A percentile compares a stretch with the other conserved stretches of the same genome.
These are phyloP conservation scores for Lactuca sativa DNA, from an alignment of 129 eudicot genomes.

Conservation along the genomic window DNA sequence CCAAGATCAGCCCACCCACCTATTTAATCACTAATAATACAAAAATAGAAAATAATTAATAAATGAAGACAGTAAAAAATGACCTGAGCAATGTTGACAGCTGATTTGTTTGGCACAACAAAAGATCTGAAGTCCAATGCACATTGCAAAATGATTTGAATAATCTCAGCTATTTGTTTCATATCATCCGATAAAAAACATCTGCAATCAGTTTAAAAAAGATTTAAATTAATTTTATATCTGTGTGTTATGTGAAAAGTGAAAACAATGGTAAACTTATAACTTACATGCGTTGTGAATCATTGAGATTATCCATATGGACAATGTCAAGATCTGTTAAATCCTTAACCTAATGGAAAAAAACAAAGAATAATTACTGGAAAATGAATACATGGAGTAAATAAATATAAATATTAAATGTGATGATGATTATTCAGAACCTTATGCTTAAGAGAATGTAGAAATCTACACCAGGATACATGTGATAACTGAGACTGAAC, in stretches of 20 bases:
- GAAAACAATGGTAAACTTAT: too few relatives aligned
- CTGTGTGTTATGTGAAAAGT: too few relatives aligned
- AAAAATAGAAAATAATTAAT: too few relatives aligned
- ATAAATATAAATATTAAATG: neutral
- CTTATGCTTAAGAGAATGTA: constrained; percentile 72
- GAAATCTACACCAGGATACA: constrained; percentile 86
- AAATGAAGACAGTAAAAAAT: constrained; percentile 4
- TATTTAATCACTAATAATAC: too few relatives aligned
- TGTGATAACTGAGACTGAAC: constrained; percentile 92
- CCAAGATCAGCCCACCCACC: too few relatives aligned
- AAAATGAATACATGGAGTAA: neutral
- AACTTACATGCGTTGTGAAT: constrained; percentile 74
- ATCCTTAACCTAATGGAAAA: constrained; percentile 72
- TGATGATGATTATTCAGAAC: constrained; percentile 38
- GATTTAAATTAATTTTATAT: too few relatives aligned
- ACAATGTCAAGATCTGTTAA: constrained; percentile 84
- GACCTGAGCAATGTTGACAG: constrained; percentile 72
- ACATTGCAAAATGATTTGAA: constrained; percentile 81
- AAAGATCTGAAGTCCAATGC: constrained; percentile 81
- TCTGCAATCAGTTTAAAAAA: too few relatives aligned
- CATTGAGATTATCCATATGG: constrained; percentile 76
- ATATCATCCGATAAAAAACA: constrained; percentile 40
- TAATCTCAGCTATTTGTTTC: constrained; percentile 47
- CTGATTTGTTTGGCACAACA: constrained; percentile 30
- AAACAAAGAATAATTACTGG: neutral